Conservation (phyloP, 768 basidiomycete species). For the Naganishia kalamii region DNA sequence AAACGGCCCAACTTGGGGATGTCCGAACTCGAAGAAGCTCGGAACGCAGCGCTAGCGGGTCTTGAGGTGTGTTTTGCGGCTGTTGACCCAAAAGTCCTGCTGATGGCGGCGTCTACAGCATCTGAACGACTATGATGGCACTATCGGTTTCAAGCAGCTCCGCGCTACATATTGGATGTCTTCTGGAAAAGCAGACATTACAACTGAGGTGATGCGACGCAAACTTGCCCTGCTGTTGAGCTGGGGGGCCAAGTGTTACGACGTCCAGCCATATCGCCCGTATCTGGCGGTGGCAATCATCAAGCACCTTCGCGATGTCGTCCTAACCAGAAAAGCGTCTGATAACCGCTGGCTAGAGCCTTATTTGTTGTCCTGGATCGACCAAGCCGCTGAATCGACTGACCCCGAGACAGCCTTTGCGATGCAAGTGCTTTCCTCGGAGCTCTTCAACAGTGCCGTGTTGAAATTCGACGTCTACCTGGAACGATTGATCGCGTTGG, state of each 20-base stretch:
- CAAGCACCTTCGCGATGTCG: background rate
- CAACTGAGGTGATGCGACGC: background rate
- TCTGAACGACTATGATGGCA: background rate
- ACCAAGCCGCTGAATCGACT: background rate
- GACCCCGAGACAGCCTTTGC: background rate
- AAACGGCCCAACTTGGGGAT: background rate
- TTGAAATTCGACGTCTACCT: conserved; percentile 1
- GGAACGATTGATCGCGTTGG: background rate
- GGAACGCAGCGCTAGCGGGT: background rate
- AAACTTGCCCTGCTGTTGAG: background rate
- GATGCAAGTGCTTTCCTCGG: background rate
- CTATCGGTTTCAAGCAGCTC: background rate
- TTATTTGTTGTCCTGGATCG: conserved; percentile 5
- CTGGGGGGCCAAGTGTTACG: background rate
- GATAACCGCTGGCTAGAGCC: background rate
- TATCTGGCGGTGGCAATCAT: background rate
- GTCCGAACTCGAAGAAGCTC: background rate
- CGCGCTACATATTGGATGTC: background rate
- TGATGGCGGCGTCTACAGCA: background rate
- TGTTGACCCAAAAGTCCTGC: background rate
- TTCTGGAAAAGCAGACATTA: background rate
- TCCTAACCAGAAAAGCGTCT: background rate
- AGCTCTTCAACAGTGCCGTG: background rate
- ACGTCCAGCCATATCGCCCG: conserved; percentile 1
- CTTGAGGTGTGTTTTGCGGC: background rate